phyloP scores from a whole-genome alignment of 768 basidiomycete species.

The Rhodosporidiobolus odoratus region DNA sequence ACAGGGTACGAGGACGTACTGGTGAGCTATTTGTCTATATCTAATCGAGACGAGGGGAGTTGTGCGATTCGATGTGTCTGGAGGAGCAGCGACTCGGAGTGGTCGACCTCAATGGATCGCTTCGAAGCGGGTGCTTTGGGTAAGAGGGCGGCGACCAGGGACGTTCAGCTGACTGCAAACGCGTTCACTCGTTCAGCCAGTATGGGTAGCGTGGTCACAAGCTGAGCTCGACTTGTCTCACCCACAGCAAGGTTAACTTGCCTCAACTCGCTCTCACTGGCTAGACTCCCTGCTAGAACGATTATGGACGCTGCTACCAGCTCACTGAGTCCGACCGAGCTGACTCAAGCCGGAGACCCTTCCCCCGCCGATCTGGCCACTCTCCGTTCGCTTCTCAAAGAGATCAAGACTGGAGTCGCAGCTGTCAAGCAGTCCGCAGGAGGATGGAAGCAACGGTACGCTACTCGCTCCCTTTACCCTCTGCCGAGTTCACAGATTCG shows the following conservation, averaged over 20 bases:
- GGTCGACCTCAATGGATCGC: too few relatives aligned
- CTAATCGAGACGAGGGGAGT: not conserved
- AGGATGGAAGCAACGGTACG: slow-evolving; percentile 16
- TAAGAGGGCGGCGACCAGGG: too few relatives aligned
- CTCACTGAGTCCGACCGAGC: not conserved
- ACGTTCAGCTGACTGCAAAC: too few relatives aligned
- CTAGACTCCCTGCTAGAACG: not conserved
- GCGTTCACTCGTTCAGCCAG: too few relatives aligned
- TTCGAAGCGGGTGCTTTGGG: too few relatives aligned
- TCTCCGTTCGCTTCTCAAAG: slow-evolving; percentile 17
- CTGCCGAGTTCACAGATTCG: not conserved
- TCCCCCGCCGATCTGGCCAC: slow-evolving; percentile 7
- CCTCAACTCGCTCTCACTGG: not conserved
- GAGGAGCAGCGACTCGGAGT: too few relatives aligned
- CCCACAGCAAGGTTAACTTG: too few relatives aligned
- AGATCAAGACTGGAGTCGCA: slow-evolving; percentile 15
- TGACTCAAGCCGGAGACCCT: not conserved
- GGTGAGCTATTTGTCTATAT: not conserved
- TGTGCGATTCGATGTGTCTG: too few relatives aligned
- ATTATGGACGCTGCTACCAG: not conserved
- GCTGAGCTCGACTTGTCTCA: too few relatives aligned
- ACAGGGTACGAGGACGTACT: not conserved
- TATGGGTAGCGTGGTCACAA: too few relatives aligned
- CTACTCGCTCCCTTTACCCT: not conserved
- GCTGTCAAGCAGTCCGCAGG: slow-evolving; percentile 10